Conservation (phyloP, 768 basidiomycete species). For the Leccinum olivaceopallidum region DNA sequence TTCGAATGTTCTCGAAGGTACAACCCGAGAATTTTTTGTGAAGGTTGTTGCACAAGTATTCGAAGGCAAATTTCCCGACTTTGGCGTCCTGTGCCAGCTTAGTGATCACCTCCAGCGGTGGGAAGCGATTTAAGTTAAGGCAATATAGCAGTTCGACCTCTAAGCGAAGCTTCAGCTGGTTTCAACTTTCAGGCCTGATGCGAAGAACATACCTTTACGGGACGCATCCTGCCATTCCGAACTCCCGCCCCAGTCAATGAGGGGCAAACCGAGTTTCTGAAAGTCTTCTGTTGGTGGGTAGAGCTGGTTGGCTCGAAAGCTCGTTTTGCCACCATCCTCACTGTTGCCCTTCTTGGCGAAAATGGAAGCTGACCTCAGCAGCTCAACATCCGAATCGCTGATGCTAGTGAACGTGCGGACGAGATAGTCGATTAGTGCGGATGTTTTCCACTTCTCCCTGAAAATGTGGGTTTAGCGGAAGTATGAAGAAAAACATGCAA, state of each 20-base stretch:
- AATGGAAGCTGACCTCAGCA: neutral
- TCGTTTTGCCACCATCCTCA: constrained; percentile 30
- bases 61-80: constrained; percentile 57
- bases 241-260: constrained; percentile 79
- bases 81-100: constrained; percentile 53
- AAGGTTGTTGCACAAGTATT: constrained; percentile 64
- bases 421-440: constrained; percentile 3
- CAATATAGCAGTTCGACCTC: neutral
- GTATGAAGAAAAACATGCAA: neutral
- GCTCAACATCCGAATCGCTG: neutral
- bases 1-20: constrained; percentile 47
- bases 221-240: constrained; percentile 55
- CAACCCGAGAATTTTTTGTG: constrained; percentile 16
- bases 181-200: neutral
- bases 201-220: neutral
- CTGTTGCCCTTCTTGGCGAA: constrained; percentile 48
- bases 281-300: constrained; percentile 80
- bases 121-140: constrained; percentile 26
- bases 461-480: neutral
- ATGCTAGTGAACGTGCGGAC: neutral
- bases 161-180: neutral
- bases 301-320: constrained; percentile 65
- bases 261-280: constrained; percentile 65
- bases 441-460: neutral
- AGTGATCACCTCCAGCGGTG: constrained; percentile 63